Evolutionary conservation across 1,284 basidiomycete genomes (phyloP).

Genomic region (Bondarzewia mesenterica): DNA sequence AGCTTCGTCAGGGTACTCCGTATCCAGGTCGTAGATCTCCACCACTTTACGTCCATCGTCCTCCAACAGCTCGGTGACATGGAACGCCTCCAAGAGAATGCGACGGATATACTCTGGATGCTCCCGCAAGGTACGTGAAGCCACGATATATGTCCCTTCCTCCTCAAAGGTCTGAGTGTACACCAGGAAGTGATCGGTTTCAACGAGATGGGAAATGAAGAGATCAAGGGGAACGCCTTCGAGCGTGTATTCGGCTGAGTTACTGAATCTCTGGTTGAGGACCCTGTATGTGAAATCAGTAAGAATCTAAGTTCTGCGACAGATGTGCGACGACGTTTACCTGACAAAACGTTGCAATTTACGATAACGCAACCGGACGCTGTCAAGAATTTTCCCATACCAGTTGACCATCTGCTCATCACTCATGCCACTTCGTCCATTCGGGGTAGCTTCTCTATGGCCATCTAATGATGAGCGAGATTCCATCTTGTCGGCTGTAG

Average conservation of each 20-base stretch:
- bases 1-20: constrained; percentile 46
- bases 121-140: constrained; percentile 76
- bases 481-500: constrained; percentile 23
- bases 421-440: constrained; percentile 41
- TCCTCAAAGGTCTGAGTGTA: constrained; percentile 88
- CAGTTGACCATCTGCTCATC: constrained; percentile 80
- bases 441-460: constrained; percentile 15
- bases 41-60: constrained; percentile 45
- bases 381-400: constrained; percentile 93
- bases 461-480: neutral
- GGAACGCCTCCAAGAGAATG: constrained; percentile 82
- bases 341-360: constrained; percentile 91
- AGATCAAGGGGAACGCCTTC: constrained; percentile 74
- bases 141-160: constrained; percentile 92
- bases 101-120: constrained; percentile 77
- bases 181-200: constrained; percentile 90
- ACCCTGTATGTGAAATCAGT: constrained; percentile 37
- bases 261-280: constrained; percentile 83
- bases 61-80: constrained; percentile 56
- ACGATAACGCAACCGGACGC: constrained; percentile 86
- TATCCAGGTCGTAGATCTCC: constrained; percentile 40
- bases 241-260: constrained; percentile 90
- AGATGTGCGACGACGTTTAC: constrained; percentile 30
- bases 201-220: constrained; percentile 77
- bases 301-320: neutral